Conservation (phyloP, 108 stramenopile genomes). For the Fistulifera pelliculosa region DNA sequence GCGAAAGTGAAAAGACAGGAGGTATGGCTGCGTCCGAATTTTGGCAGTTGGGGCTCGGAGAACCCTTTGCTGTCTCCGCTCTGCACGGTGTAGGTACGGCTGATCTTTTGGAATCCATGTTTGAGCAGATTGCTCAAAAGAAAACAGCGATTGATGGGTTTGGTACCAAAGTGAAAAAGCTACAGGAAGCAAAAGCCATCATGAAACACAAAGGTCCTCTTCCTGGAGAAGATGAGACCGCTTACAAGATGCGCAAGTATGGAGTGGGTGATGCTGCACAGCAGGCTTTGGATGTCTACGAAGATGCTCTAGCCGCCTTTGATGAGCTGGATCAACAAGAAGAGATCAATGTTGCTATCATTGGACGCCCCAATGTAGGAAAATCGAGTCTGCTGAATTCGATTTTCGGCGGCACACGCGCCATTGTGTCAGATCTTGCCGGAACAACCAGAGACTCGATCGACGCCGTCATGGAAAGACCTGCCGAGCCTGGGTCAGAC, state of each 20-base stretch:
- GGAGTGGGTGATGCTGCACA: constrained; percentile 53
- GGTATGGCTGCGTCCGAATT: constrained; percentile 80
- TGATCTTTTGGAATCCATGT: constrained; percentile 84
- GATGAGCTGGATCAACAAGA: constrained; percentile 54
- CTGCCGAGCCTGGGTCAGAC: constrained; percentile 32
- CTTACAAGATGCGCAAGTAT: constrained; percentile 57
- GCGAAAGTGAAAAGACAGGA: constrained; percentile 82
- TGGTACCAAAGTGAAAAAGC: constrained; percentile 69
- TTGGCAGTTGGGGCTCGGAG: constrained; percentile 93
- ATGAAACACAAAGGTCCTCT: constrained; percentile 51
- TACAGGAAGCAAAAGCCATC: constrained; percentile 51
- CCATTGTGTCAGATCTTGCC: constrained; percentile 92
- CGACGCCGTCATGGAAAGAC: constrained; percentile 90
- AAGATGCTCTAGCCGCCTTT: constrained; percentile 67
- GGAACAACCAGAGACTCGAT: constrained; percentile 98
- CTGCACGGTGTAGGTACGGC: constrained; percentile 94
- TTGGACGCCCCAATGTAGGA: constrained; percentile 97
- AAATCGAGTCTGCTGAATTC: constrained; percentile 90
- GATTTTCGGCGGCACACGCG: constrained; percentile 80
- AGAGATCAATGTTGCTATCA: constrained; percentile 90
- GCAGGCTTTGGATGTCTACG: constrained; percentile 57
- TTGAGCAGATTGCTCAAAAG: constrained; percentile 66
- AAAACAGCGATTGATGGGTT: constrained; percentile 60
- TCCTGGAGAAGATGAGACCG: constrained; percentile 71
- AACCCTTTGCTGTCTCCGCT: constrained; percentile 90